A percentile compares a stretch with the other conserved stretches of the same genome.
Evolutionary conservation across 2,329 filamentous ascomycete genomes (phyloP).

Genomic region (Colletotrichum limetticola): DNA sequence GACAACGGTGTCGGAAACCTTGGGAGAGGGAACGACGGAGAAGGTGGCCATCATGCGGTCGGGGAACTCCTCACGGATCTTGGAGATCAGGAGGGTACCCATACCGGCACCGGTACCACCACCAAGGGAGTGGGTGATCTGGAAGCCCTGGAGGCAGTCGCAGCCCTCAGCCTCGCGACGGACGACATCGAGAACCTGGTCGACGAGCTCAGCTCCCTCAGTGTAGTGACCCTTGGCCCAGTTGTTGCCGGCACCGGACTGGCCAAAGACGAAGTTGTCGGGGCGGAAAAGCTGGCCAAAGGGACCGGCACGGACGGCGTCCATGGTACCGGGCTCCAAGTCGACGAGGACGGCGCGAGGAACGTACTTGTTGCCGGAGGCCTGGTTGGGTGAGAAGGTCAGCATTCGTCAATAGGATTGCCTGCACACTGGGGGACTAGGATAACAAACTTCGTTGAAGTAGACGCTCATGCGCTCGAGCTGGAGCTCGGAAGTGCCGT

Average conservation of each 20-base stretch:
- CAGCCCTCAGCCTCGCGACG: conserved; percentile 98
- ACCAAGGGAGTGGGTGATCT: conserved; percentile 99
- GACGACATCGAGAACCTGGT: conserved; percentile 97
- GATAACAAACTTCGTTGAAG: conserved; percentile 78
- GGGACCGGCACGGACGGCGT: conserved; percentile 96
- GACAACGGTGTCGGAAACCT: conserved; percentile 99
- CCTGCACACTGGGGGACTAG: conserved; percentile 1
- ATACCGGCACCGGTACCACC: conserved; percentile 99
- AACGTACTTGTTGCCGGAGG: conserved; percentile 98
- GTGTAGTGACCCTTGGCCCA: conserved; percentile 99
- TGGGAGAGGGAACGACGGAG: conserved; percentile 98
- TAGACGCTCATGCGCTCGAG: conserved; percentile 99
- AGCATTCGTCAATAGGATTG: conserved; percentile 26
- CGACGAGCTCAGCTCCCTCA: conserved; percentile 98
- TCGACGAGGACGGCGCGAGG: conserved; percentile 99
- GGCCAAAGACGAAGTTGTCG: conserved; percentile 99
- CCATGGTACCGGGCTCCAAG: conserved; percentile 99
- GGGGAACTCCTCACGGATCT: conserved; percentile 99
- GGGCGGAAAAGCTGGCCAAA: conserved; percentile 99
- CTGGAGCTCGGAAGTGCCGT: conserved; percentile 98
- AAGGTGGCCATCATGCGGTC: conserved; percentile 99
- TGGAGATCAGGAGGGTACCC: conserved; percentile 99
- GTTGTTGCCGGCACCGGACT: conserved; percentile 99
- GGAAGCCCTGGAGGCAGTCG: conserved; percentile 99
- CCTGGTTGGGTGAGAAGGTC: conserved; percentile 61